Percentiles rank a stretch among this genome's conserved stretches.
Conservation (phyloP, 257 asterid genomes). For the Solanum rostratum region DNA sequence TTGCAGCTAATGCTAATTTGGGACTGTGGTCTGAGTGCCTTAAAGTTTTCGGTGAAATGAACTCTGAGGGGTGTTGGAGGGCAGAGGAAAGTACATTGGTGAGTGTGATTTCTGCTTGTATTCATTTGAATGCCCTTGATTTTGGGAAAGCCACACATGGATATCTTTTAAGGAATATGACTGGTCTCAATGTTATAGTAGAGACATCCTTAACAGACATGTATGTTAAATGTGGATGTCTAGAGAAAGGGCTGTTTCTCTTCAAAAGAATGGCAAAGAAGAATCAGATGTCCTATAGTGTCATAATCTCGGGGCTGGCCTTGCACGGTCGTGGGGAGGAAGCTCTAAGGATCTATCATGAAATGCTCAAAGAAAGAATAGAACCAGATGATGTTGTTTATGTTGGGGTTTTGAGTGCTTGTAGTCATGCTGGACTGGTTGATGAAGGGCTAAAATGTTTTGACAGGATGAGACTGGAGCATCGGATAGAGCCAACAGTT, state of each 20-base stretch:
- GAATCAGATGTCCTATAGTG: conserved; percentile 55
- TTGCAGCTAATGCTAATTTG: conserved; percentile 45
- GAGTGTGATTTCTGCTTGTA: conserved; percentile 62
- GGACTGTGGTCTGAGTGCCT: conserved; percentile 65
- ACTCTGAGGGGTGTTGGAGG: conserved; percentile 28
- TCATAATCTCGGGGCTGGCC: conserved; percentile 59
- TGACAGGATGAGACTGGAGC: conserved; percentile 37
- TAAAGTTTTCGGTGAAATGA: conserved; percentile 36
- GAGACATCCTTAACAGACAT: conserved; percentile 53
- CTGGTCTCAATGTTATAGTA: conserved; percentile 54
- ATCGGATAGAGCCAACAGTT: conserved; percentile 39
- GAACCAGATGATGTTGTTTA: conserved; percentile 58
- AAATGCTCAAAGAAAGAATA: conserved; percentile 47
- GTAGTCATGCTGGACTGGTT: conserved; percentile 51
- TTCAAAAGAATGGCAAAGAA: conserved; percentile 32
- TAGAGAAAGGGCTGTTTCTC: conserved; percentile 43
- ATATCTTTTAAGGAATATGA: conserved; percentile 44
- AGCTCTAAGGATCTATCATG: conserved; percentile 35
- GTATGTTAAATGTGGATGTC: conserved; percentile 60
- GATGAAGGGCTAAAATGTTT: conserved; percentile 42
- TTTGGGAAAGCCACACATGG: conserved; percentile 51
- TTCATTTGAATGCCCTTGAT: conserved; percentile 48
- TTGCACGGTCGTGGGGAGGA: conserved; percentile 46
- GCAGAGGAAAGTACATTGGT: conserved; percentile 79
- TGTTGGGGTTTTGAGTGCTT: conserved; percentile 62